These are phyloP conservation scores for Fragaria ananassa DNA, from an alignment of 306 rosid species.

Conservation along the genomic window DNA sequence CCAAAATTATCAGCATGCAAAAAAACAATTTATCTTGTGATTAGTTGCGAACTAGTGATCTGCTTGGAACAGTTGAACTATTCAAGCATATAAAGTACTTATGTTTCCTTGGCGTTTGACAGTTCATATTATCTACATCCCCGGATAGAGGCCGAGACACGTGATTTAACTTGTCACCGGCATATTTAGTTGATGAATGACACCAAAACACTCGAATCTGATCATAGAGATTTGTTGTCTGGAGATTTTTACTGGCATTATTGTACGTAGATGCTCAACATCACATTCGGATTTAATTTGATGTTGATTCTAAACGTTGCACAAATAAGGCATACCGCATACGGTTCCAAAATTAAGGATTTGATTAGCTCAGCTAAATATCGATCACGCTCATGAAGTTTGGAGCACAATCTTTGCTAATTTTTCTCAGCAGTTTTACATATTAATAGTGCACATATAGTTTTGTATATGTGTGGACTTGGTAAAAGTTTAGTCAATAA, in stretches of 20 bases:
- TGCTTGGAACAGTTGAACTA: not conserved
- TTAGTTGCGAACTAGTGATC: not conserved
- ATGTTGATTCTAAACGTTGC: not conserved
- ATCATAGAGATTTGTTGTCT: constrained; percentile 16
- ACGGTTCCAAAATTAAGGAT: not conserved
- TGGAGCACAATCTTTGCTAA: not conserved
- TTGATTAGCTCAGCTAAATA: not conserved
- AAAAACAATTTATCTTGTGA: not conserved
- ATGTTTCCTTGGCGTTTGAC: constrained; percentile 34
- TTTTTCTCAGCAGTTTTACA: not conserved
- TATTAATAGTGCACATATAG: not conserved
- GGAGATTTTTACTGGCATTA: not conserved
- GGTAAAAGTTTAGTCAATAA: too few species aligned
- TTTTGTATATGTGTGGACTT: not conserved
- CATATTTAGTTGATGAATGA: constrained; percentile 14
- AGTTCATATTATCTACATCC: constrained; percentile 19
- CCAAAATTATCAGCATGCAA: too few species aligned
- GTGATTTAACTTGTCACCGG: constrained; percentile 35
- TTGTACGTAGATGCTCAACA: not conserved
- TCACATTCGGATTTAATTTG: not conserved
- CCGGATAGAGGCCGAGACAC: constrained; percentile 35
- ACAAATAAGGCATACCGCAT: not conserved
- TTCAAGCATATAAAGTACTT: constrained; percentile 18
- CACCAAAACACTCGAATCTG: constrained; percentile 19
- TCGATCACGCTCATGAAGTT: too few species aligned